Evolutionary conservation across 208 protist species (phyloP).

Genomic region (Wallacemonas collosoma): DNA sequence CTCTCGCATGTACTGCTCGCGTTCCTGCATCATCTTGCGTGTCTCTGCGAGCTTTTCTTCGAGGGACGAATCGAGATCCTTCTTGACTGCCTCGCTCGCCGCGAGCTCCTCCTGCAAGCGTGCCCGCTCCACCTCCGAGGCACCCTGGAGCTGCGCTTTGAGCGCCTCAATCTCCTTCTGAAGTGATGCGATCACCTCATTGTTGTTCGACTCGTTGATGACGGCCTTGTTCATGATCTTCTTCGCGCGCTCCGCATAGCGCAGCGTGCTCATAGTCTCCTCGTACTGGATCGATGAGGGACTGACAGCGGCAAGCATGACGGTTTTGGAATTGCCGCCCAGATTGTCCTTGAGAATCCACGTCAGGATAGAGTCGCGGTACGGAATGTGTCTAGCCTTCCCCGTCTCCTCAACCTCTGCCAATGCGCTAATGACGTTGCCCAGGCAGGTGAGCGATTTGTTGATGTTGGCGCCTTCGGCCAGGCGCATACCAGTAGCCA

Average conservation of each 20-base stretch:
- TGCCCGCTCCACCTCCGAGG: conserved; percentile 48
- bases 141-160: conserved; percentile 49
- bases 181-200: conserved; percentile 72
- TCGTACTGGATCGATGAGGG: conserved; percentile 60
- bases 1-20: conserved; percentile 62
- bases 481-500: conserved; percentile 71
- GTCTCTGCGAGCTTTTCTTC: conserved; percentile 74
- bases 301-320: conserved; percentile 75
- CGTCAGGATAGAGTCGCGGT: conserved; percentile 89
- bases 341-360: conserved; percentile 84
- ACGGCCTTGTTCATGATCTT: conserved; percentile 88
- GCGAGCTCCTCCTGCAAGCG: conserved; percentile 60
- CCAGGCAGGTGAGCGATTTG: conserved; percentile 56
- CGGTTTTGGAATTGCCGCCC: conserved; percentile 94
- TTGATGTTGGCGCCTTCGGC: conserved; percentile 88
- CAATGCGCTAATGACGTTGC: conserved; percentile 56
- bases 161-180: conserved; percentile 71
- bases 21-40: conserved; percentile 68
- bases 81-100: conserved; percentile 72
- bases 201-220: conserved; percentile 88
- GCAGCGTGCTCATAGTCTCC: conserved; percentile 80
- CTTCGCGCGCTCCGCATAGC: conserved; percentile 74
- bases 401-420: conserved; percentile 43
- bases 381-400: conserved; percentile 73
- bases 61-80: conserved; percentile 66